A percentile compares a stretch with the other conserved stretches of the same genome.
Conservation (phyloP, 1,284 basidiomycete species). For the Cryptococcus sp. region DNA sequence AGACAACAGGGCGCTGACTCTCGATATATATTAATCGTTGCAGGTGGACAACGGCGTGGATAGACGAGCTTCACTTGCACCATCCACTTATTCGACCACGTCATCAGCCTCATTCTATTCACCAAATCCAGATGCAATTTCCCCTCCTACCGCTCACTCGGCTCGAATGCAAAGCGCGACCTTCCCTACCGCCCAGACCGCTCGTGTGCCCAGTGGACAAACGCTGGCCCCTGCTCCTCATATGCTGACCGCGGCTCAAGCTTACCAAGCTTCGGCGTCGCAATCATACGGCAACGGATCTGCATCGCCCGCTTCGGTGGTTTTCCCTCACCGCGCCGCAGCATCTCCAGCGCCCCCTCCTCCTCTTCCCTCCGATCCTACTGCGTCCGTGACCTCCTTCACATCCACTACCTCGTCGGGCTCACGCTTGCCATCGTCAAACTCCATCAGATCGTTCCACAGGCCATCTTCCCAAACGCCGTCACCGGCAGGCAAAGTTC, state of each 20-base stretch:
- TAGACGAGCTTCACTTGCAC: constrained; percentile 31
- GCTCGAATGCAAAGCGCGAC: constrained; percentile 25
- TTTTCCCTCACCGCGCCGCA: constrained; percentile 25
- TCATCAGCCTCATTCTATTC: constrained; percentile 32
- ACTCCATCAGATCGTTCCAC: constrained; percentile 16
- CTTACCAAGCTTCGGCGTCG: constrained; percentile 18
- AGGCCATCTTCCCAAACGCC: constrained; percentile 18
- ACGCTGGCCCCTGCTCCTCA: constrained; percentile 5
- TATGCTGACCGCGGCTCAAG: constrained; percentile 25
- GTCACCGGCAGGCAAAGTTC: background rate
- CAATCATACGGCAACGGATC: constrained; percentile 15
- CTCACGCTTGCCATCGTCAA: constrained; percentile 11
- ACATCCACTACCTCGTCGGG: constrained; percentile 9
- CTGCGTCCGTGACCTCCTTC: constrained; percentile 6
- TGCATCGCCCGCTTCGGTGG: constrained; percentile 27
- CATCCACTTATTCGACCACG: constrained; percentile 36
- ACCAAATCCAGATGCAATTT: constrained; percentile 30
- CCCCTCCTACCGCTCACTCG: constrained; percentile 23
- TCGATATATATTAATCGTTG: background rate
- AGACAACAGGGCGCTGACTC: background rate
- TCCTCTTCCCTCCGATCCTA: constrained; percentile 12
- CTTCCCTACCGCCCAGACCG: constrained; percentile 15
- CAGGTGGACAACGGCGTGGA: constrained; percentile 11
- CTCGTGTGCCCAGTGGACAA: constrained; percentile 14
- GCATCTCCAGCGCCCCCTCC: constrained; percentile 17